These are phyloP conservation scores for Micractinium sp. DNA, from an alignment of 139 green algal genomes.

Conservation along the genomic window DNA sequence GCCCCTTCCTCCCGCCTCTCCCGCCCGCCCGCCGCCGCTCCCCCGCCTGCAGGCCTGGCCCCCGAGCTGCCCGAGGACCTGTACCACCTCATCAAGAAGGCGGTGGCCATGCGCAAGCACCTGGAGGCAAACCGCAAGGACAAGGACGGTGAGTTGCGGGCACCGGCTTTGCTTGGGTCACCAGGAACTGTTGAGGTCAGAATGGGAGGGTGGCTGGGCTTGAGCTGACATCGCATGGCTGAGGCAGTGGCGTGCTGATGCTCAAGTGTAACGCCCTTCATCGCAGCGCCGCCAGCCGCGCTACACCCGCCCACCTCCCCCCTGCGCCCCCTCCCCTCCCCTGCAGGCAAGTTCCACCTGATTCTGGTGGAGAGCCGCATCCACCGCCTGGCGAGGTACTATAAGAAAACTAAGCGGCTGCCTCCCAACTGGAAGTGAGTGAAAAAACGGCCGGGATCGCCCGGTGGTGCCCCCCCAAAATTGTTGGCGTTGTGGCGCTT, in stretches of 20 bases:
- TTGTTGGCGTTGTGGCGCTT: not conserved
- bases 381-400: slow-evolving; percentile 99
- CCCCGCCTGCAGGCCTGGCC: slow-evolving; percentile 72
- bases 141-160: slow-evolving; percentile 8
- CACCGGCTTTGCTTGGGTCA: not conserved
- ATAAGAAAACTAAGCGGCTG: slow-evolving; percentile 90
- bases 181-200: too few species aligned
- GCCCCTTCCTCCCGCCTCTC: not conserved
- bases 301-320: not conserved
- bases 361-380: slow-evolving; percentile 97
- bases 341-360: slow-evolving; percentile 87
- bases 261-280: too few species aligned
- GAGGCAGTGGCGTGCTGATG: too few species aligned
- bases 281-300: too few species aligned
- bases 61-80: slow-evolving; percentile 99
- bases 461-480: not conserved
- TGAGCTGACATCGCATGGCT: too few species aligned
- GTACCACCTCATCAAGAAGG: slow-evolving; percentile 99
- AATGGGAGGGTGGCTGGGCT: too few species aligned
- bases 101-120: slow-evolving; percentile 97
- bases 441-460: not conserved
- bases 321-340: too few species aligned
- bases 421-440: slow-evolving; percentile 86
- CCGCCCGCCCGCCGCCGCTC: too few species aligned
- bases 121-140: slow-evolving; percentile 95